phyloP scores from a whole-genome alignment of 1,139 yeast species.

The Magnusiomyces suaveolens region DNA sequence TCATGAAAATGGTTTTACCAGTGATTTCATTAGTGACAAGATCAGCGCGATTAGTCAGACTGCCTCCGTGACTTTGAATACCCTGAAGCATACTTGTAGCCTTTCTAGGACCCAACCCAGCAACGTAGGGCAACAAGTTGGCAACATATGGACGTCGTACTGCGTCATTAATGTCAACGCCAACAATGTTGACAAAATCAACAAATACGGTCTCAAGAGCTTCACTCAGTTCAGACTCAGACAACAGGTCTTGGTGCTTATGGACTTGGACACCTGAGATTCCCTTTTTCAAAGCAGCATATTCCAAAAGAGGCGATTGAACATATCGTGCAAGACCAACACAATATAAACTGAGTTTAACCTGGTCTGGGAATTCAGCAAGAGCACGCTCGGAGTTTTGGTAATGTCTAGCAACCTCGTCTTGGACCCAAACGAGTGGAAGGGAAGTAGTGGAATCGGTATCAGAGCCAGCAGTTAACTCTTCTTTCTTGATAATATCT shows the following conservation, averaged over 20 bases:
- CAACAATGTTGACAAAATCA: slow-evolving; percentile 82
- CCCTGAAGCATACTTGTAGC: slow-evolving; percentile 80
- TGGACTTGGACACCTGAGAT: slow-evolving; percentile 63
- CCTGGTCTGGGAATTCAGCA: slow-evolving; percentile 78
- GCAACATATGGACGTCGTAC: slow-evolving; percentile 66
- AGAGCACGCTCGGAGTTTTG: slow-evolving; percentile 72
- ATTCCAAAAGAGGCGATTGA: slow-evolving; percentile 85
- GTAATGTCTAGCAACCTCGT: slow-evolving; percentile 84
- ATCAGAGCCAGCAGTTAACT: slow-evolving; percentile 47
- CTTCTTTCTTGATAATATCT: slow-evolving; percentile 47
- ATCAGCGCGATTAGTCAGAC: slow-evolving; percentile 60
- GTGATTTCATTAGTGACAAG: slow-evolving; percentile 72
- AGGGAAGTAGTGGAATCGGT: slow-evolving; percentile 38
- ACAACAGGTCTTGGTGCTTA: slow-evolving; percentile 62
- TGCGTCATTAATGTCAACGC: slow-evolving; percentile 88
- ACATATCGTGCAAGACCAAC: slow-evolving; percentile 83
- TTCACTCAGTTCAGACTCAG: slow-evolving; percentile 52
- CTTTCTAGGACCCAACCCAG: slow-evolving; percentile 94
- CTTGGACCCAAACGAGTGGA: slow-evolving; percentile 73
- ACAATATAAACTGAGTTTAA: slow-evolving; percentile 74
- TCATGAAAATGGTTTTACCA: slow-evolving; percentile 73
- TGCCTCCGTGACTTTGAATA: slow-evolving; percentile 64
- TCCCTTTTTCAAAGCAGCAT: slow-evolving; percentile 69
- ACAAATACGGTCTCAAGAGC: slow-evolving; percentile 78
- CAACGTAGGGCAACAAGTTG: slow-evolving; percentile 59